These are phyloP conservation scores for Aphanomyces invadans DNA, from an alignment of 352 stramenopile species.

Conservation along the genomic window DNA sequence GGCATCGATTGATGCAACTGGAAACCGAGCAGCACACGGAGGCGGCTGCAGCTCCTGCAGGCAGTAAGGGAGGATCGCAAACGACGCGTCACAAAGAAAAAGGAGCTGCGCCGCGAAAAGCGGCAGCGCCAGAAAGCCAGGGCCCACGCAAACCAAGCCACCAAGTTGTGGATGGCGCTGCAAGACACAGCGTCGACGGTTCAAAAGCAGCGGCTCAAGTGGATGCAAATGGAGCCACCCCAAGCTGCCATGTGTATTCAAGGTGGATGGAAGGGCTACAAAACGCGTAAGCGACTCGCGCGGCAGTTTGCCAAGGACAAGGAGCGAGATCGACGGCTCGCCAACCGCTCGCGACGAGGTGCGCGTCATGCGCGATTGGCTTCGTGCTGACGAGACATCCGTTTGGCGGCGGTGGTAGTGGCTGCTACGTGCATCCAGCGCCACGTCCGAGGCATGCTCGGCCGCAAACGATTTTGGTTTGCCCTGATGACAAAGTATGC, in stretches of 20 bases:
- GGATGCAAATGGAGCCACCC: not conserved
- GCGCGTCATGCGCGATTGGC: too few species aligned
- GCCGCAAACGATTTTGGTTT: conserved; percentile 1
- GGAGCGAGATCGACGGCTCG: not conserved
- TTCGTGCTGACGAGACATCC: too few species aligned
- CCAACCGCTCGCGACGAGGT: not conserved
- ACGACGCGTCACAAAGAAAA: not conserved
- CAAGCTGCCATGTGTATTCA: not conserved
- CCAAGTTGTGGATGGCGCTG: conserved; percentile 3
- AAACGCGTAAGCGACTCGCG: not conserved
- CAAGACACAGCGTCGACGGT: not conserved
- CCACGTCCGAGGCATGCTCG: not conserved
- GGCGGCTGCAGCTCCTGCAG: not conserved
- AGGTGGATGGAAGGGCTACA: conserved; percentile 3
- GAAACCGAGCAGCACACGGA: not conserved
- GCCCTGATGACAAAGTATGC: not conserved
- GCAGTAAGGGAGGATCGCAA: not conserved
- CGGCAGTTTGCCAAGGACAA: not conserved
- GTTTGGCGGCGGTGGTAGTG: not conserved
- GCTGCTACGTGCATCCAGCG: conserved; percentile 9
- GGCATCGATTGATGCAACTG: too few species aligned
- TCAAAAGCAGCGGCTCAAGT: not conserved
- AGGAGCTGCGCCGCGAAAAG: conserved; percentile 1
- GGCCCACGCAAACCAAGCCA: not conserved
- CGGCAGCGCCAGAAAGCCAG: conserved; percentile 1